A percentile compares a stretch with the other conserved stretches of the same genome.
These are phyloP conservation scores for Entomortierella beljakovae DNA, from an alignment of 192 early-diverging fungal species.

Conservation along the genomic window DNA sequence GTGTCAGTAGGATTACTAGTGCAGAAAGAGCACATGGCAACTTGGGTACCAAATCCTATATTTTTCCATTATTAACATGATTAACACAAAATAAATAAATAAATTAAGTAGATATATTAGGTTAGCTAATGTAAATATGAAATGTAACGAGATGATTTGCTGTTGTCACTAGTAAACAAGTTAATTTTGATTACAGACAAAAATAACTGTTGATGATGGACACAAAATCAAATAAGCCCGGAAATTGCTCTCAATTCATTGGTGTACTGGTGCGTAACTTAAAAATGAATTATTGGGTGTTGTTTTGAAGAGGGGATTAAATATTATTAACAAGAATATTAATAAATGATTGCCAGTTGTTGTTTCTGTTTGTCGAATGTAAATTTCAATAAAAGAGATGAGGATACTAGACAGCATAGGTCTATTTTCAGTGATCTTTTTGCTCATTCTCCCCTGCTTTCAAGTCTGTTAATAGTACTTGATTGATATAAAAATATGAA, in stretches of 20 bases:
- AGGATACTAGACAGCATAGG: too few relatives aligned
- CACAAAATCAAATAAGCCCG: conserved; percentile 21
- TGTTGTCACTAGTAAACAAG: too few relatives aligned
- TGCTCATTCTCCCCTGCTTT: neutral
- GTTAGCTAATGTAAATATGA: neutral
- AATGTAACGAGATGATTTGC: neutral
- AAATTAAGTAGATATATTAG: neutral
- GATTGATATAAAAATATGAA: neutral
- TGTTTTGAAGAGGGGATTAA: too few relatives aligned
- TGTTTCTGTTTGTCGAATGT: too few relatives aligned
- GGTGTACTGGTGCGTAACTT: neutral
- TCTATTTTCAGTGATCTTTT: neutral
- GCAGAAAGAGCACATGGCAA: conserved; percentile 29
- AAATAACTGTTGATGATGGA: conserved; percentile 12
- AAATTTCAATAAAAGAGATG: too few relatives aligned
- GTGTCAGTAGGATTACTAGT: neutral
- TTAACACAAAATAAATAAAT: conserved; percentile 1
- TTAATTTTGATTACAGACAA: conserved; percentile 5
- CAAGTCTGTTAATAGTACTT: neutral
- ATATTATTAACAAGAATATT: too few relatives aligned
- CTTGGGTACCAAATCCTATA: conserved; percentile 17
- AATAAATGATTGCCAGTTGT: too few relatives aligned
- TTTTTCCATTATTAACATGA: neutral
- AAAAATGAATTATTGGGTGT: too few relatives aligned
- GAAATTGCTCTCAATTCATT: conserved; percentile 31